Conservation (phyloP, 2,329 filamentous ascomycete species). For the Calonectria montana region DNA sequence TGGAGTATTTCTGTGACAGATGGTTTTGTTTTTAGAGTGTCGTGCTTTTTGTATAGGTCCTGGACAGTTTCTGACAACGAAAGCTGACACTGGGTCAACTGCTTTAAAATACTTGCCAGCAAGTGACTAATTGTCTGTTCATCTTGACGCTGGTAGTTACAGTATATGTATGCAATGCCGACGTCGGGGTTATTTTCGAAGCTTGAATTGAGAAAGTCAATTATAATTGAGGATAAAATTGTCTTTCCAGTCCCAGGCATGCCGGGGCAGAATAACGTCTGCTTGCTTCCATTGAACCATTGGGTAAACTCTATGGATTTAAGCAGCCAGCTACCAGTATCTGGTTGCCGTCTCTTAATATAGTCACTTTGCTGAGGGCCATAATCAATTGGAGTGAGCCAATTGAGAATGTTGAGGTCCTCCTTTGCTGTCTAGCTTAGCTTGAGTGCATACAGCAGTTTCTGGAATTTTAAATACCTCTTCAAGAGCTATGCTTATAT, state of each 20-base stretch:
- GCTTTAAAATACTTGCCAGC: neutral
- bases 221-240: neutral
- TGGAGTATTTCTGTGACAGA: neutral
- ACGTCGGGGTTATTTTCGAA: neutral
- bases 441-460: too few relatives aligned
- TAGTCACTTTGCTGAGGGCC: neutral
- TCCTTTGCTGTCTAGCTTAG: neutral
- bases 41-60: neutral
- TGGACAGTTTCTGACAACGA: neutral
- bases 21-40: neutral
- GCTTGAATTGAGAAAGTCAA: neutral
- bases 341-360: neutral
- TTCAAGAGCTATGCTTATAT: too few relatives aligned
- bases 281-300: neutral
- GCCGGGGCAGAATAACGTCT: neutral
- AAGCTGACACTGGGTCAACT: neutral
- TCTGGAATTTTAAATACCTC: too few relatives aligned
- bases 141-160: neutral
- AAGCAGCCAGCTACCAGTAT: neutral
- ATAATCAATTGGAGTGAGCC: neutral
- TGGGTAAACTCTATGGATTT: neutral
- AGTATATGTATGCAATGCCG: neutral
- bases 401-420: neutral
- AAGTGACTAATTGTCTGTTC: neutral
- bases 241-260: constrained; percentile 2